Conservation (phyloP, 441 rosid species). For the Eruca vesicaria region DNA sequence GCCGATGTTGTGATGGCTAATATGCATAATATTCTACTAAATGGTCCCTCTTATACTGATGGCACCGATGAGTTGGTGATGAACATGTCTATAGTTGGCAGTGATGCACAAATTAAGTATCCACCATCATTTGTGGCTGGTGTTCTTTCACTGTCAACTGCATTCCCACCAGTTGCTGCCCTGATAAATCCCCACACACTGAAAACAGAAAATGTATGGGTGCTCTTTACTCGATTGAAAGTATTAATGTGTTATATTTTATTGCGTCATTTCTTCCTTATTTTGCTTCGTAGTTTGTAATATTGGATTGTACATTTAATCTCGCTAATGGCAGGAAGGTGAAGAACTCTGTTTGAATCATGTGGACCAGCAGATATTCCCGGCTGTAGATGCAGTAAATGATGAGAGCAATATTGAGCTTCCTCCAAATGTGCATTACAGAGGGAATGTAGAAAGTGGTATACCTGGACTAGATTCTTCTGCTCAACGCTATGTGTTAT, state of each 20-base stretch:
- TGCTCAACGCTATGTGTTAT: conserved; percentile 50
- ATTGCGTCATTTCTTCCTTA: neutral
- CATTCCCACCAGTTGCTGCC: conserved; percentile 79
- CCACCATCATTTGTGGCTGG: conserved; percentile 72
- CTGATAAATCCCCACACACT: conserved; percentile 42
- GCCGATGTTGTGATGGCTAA: conserved; percentile 98
- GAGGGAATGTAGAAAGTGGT: conserved; percentile 56
- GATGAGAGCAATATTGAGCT: conserved; percentile 38
- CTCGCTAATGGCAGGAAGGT: conserved; percentile 46
- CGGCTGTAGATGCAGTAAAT: conserved; percentile 51
- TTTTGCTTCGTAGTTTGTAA: conserved; percentile 15
- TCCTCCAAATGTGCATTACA: conserved; percentile 49
- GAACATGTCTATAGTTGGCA: conserved; percentile 71
- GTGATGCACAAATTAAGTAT: conserved; percentile 67
- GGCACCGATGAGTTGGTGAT: conserved; percentile 57
- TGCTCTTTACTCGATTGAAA: conserved; percentile 14
- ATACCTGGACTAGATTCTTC: conserved; percentile 91
- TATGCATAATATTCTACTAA: conserved; percentile 73
- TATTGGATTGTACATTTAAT: conserved; percentile 31
- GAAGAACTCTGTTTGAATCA: conserved; percentile 48
- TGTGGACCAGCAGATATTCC: conserved; percentile 41
- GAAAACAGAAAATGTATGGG: conserved; percentile 45
- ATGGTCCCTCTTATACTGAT: conserved; percentile 45
- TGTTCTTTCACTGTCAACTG: conserved; percentile 77
- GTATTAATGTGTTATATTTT: neutral